These are phyloP conservation scores for Staphylotrichum longicolle DNA, from an alignment of 495 filamentous ascomycete species.

Conservation along the genomic window DNA sequence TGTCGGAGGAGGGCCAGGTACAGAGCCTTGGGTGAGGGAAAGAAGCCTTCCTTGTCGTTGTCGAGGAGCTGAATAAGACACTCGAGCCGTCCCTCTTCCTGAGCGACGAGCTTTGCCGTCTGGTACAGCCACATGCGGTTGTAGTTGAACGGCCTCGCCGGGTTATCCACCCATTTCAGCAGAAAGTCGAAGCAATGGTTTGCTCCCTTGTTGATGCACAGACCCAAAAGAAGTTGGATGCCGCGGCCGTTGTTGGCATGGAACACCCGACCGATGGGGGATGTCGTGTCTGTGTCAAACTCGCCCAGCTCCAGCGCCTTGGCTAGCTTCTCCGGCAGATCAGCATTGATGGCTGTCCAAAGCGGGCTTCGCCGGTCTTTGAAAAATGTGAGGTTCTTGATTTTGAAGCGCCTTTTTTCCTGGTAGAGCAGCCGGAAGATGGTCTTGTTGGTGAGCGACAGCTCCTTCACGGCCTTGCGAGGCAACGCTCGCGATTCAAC, in stretches of 20 bases:
- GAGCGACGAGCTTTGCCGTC: neutral
- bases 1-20: neutral
- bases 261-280: neutral
- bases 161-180: neutral
- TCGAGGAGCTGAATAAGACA: neutral
- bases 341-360: neutral
- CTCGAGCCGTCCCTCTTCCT: neutral
- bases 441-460: neutral
- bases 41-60: neutral
- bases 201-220: constrained; percentile 3
- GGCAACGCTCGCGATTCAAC: neutral
- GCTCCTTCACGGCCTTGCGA: neutral
- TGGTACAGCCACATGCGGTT: neutral
- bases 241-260: neutral
- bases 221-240: neutral
- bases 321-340: neutral
- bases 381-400: neutral
- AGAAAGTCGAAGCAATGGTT: neutral
- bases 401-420: neutral
- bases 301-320: constrained; percentile 4
- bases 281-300: neutral
- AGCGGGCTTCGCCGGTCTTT: neutral
- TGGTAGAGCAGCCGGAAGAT: neutral
- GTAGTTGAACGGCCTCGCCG: neutral
- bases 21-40: neutral